Percentiles rank a stretch among this genome's conserved stretches.
Conservation (phyloP, 805 yeast species). For the Cephaloascus albidus region DNA sequence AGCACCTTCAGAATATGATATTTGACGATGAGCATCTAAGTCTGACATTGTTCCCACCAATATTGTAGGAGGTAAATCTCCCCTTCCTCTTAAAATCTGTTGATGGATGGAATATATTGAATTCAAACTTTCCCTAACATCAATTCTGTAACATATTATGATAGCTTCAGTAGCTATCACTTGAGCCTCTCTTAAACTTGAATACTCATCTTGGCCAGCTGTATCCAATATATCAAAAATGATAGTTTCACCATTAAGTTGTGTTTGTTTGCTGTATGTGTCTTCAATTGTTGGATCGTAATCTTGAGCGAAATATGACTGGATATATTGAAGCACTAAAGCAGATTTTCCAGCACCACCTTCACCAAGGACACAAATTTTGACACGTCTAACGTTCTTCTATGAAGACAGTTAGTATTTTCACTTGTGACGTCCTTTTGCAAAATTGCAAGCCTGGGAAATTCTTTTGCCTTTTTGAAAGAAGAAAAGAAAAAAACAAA, state of each 20-base stretch:
- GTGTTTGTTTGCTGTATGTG: slow-evolving; percentile 5
- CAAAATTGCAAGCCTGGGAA: too few species aligned
- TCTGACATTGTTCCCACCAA: slow-evolving; percentile 10
- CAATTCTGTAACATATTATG: slow-evolving; percentile 8
- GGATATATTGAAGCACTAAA: slow-evolving; percentile 11
- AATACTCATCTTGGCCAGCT: slow-evolving; percentile 96
- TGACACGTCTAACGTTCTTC: background rate
- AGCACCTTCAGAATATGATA: slow-evolving; percentile 6
- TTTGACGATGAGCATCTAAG: slow-evolving; percentile 4
- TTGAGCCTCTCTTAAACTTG: slow-evolving; percentile 54
- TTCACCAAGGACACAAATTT: background rate
- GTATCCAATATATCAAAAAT: slow-evolving; percentile 81
- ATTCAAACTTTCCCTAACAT: slow-evolving; percentile 5
- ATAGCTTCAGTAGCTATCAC: slow-evolving; percentile 10
- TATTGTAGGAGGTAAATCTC: slow-evolving; percentile 8
- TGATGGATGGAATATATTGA: slow-evolving; percentile 5
- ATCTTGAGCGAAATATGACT: slow-evolving; percentile 9
- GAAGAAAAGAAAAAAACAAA: too few species aligned
- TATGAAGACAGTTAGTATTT: too few species aligned
- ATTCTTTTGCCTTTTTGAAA: too few species aligned
- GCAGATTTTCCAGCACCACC: slow-evolving; percentile 17
- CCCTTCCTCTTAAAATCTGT: slow-evolving; percentile 7
- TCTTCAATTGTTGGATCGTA: slow-evolving; percentile 17
- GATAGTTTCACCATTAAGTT: slow-evolving; percentile 2
- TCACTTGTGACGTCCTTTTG: too few species aligned